Conservation (phyloP, 1,139 yeast genomes). For the Pichia terricola region DNA sequence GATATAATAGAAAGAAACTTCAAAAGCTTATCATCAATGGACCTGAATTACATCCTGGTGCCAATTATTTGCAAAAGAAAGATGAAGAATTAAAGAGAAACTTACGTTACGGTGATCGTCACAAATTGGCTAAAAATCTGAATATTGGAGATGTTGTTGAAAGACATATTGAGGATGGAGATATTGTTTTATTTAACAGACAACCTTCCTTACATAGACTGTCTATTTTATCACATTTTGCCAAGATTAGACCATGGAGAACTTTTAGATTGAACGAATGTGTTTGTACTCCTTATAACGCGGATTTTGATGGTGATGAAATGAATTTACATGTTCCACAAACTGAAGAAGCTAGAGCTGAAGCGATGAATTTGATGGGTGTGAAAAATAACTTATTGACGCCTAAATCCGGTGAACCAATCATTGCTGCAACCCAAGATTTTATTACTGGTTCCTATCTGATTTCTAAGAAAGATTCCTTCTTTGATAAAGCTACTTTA, state of each 20-base stretch:
- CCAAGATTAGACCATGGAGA: slow-evolving; percentile 96
- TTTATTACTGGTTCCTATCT: slow-evolving; percentile 93
- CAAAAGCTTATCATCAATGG: slow-evolving; percentile 72
- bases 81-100: slow-evolving; percentile 83
- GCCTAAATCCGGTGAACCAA: slow-evolving; percentile 97
- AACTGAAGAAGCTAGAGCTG: slow-evolving; percentile 98
- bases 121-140: slow-evolving; percentile 65
- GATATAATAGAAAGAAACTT: slow-evolving; percentile 74
- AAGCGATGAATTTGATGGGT: slow-evolving; percentile 96
- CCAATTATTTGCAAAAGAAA: slow-evolving; percentile 78
- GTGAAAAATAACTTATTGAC: slow-evolving; percentile 90
- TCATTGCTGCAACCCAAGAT: slow-evolving; percentile 99
- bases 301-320: slow-evolving; percentile 99
- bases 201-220: slow-evolving; percentile 96
- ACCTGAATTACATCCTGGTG: slow-evolving; percentile 90
- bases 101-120: slow-evolving; percentile 79
- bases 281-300: slow-evolving; percentile 98
- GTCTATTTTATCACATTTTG: slow-evolving; percentile 90
- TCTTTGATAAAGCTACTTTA: slow-evolving; percentile 79
- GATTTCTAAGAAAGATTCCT: slow-evolving; percentile 87
- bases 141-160: slow-evolving; percentile 93
- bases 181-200: slow-evolving; percentile 88
- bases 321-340: slow-evolving; percentile 99
- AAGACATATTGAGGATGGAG: slow-evolving; percentile 96
- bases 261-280: slow-evolving; percentile 96